These are phyloP conservation scores for Hymenochaete sp. DNA, from an alignment of 1,284 basidiomycete genomes.

Conservation along the genomic window DNA sequence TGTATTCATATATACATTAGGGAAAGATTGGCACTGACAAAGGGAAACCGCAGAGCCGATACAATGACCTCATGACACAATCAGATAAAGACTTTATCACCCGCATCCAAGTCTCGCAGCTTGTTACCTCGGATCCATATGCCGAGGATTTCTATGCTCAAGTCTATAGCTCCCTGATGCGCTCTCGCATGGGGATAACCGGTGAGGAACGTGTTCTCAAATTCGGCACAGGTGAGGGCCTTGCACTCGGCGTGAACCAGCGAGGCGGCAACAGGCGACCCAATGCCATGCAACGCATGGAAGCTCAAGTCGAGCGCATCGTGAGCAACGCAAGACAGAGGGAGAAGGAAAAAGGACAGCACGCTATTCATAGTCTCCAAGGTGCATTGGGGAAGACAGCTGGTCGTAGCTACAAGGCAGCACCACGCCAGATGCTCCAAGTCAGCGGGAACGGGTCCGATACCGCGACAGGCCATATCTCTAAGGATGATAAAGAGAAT, in stretches of 20 bases:
- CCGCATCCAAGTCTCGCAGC: slow-evolving; percentile 95
- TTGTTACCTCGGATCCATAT: slow-evolving; percentile 94
- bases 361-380: slow-evolving; percentile 75
- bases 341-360: slow-evolving; percentile 70
- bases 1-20: slow-evolving; percentile 17
- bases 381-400: slow-evolving; percentile 94
- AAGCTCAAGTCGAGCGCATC: slow-evolving; percentile 93
- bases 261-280: slow-evolving; percentile 66
- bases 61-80: slow-evolving; percentile 98
- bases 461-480: slow-evolving; percentile 48
- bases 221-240: slow-evolving; percentile 71
- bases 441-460: slow-evolving; percentile 54
- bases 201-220: slow-evolving; percentile 74
- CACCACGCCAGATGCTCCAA: slow-evolving; percentile 92
- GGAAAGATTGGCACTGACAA: slow-evolving; percentile 16
- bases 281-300: slow-evolving; percentile 95
- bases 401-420: slow-evolving; percentile 85
- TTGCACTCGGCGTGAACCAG: slow-evolving; percentile 69
- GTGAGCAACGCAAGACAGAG: slow-evolving; percentile 86
- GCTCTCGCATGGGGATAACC: slow-evolving; percentile 67
- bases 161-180: slow-evolving; percentile 80
- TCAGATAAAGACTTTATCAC: slow-evolving; percentile 99
- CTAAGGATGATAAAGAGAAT: slow-evolving; percentile 41
- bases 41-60: slow-evolving; percentile 61
- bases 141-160: slow-evolving; percentile 98